Base-by-base conservation (phyloP, 2,329 filamentous ascomycete species). In the Cercospora zeina region DNA sequence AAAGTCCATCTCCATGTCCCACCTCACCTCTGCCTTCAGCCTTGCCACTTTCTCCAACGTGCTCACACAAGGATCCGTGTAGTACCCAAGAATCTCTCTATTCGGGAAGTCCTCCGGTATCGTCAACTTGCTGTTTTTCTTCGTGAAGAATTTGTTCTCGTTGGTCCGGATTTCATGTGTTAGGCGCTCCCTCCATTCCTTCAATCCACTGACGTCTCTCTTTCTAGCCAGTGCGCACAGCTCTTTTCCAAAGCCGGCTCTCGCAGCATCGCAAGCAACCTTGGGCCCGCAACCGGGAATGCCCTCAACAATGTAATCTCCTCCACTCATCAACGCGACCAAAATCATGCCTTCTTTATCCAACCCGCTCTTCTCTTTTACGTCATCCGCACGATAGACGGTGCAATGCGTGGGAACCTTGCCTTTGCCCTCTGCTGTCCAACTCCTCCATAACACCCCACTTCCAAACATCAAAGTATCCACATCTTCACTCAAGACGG, bases 401-500 rank as follows among this genome's bases (percentile, higher is more conserved):
- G 88, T 90, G 58, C 97, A 88, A 71, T 97, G 95, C 0, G 93
- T 97, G 0, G 92, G 90, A 0, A 78, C 80, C 64, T 89, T 89
- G 69, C 81, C 84, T 0, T 81, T 79, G 49, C 81, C 82, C 72
- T 96, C 91, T 2, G 89, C 83, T 0, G 90, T 90, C 87, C 91
- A 97, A 70, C 91, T 93, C 55, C 63, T 59, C 58, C 67, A 45
- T 2, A 65, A 62, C 7, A 65, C 65, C 1, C 62, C 62, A 50
- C 58, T 62, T 16, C 67, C 67, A 64, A 69, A 69, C 67, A 69
- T 69, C 27, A 69, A 56, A 1, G 67, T 95, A 74, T 99, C 95
- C 47, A 97, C 92, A 79, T 99, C 95, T 74, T 99, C 93, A 74
- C 91, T 97, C 69, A 99, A 81, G 1, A 97, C 95, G 0, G 91